These are phyloP conservation scores for Diplodia mutila DNA, from an alignment of 2,329 filamentous ascomycete genomes.

Conservation along the genomic window DNA sequence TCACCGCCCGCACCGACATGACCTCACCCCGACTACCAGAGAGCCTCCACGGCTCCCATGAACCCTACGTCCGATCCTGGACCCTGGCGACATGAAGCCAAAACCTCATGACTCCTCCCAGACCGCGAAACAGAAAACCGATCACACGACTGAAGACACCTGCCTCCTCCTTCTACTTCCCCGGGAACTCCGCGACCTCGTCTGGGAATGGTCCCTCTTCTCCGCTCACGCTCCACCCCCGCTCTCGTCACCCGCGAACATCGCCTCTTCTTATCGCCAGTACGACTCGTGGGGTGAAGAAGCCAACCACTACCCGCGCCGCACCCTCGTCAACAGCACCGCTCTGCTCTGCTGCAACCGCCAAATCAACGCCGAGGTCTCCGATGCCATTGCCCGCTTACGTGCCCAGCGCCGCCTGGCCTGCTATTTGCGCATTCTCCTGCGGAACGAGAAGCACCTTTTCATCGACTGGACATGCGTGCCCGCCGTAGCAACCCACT, in stretches of 20 bases:
- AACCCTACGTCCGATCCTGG: background rate
- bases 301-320: conserved; percentile 7
- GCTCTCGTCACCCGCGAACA: background rate
- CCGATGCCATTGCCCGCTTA: background rate
- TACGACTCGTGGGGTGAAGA: conserved; percentile 21
- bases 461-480: conserved; percentile 19
- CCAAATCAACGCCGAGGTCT: conserved; percentile 8
- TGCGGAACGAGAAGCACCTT: conserved; percentile 19
- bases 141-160: too few relatives aligned
- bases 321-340: conserved; percentile 12
- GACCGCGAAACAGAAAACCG: background rate
- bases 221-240: background rate
- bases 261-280: background rate
- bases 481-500: conserved; percentile 10
- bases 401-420: conserved; percentile 3
- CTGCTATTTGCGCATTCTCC: conserved; percentile 8
- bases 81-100: background rate
- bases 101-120: background rate
- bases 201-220: conserved; percentile 10
- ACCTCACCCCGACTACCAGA: background rate
- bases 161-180: conserved; percentile 11
- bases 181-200: conserved; percentile 18
- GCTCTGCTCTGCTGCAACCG: conserved; percentile 13
- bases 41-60: background rate
- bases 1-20: conserved; percentile 19